Evolutionary conservation across 1,139 yeast genomes (phyloP).

Genomic region (Taiozyma sp.): DNA sequence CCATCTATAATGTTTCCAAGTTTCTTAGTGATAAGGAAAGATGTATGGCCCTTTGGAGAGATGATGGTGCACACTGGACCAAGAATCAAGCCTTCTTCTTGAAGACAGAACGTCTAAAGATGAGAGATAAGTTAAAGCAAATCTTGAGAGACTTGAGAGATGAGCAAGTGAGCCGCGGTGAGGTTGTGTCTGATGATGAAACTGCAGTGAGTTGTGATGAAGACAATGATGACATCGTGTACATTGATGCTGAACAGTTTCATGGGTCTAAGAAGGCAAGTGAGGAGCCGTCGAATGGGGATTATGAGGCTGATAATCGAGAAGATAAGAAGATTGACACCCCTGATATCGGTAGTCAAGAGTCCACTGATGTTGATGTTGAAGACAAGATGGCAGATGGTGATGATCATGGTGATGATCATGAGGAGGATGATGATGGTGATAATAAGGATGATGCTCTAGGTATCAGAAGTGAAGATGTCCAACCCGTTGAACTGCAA

Average conservation of each 20-base stretch:
- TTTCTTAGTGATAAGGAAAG: slow-evolving; percentile 50
- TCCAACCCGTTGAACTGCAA: not conserved
- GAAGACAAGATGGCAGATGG: not conserved
- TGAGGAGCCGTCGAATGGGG: not conserved
- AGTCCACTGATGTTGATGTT: not conserved
- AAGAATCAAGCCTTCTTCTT: slow-evolving; percentile 29
- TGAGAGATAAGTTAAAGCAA: slow-evolving; percentile 34
- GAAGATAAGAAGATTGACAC: not conserved
- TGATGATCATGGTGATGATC: no score
- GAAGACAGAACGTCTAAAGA: slow-evolving; percentile 30
- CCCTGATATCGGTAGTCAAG: no score
- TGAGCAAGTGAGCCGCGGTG: slow-evolving; percentile 32
- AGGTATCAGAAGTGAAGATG: not conserved
- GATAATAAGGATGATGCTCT: not conserved
- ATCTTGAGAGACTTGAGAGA: slow-evolving; percentile 31
- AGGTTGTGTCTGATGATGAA: slow-evolving; percentile 5
- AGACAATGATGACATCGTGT: slow-evolving; percentile 17
- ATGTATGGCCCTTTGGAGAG: slow-evolving; percentile 50
- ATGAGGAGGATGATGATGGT: not conserved
- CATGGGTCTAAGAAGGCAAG: slow-evolving; percentile 2
- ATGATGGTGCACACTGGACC: slow-evolving; percentile 15
- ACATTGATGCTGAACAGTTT: slow-evolving; percentile 19
- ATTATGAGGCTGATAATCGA: not conserved
- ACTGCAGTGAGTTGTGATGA: not conserved
- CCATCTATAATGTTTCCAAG: slow-evolving; percentile 69